Conservation (phyloP, 768 basidiomycete genomes). For the Suillus fuscotomentosus region DNA sequence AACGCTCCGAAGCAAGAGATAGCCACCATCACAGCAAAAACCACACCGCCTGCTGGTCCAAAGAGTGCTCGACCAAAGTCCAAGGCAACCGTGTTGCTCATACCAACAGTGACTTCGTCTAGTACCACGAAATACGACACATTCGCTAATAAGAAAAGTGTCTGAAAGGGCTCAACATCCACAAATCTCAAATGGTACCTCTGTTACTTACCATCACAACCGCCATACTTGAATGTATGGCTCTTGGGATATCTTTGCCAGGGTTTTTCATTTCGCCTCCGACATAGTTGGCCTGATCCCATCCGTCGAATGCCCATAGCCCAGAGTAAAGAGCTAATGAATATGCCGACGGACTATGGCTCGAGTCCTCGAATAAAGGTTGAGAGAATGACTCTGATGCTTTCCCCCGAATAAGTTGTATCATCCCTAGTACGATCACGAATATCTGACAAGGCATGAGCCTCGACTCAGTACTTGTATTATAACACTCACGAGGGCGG, state of each 20-base stretch:
- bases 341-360: conserved; percentile 77
- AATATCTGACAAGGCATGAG: conserved; percentile 45
- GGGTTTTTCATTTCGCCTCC: conserved; percentile 85
- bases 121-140: conserved; percentile 91
- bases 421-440: conserved; percentile 75
- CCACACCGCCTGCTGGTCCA: conserved; percentile 79
- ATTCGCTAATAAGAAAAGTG: conserved; percentile 80
- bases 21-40: conserved; percentile 91
- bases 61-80: conserved; percentile 90
- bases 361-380: conserved; percentile 72
- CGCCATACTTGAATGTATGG: conserved; percentile 89
- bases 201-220: conserved; percentile 61
- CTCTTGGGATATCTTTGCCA: conserved; percentile 82
- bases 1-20: conserved; percentile 95
- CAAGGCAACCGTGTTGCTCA: conserved; percentile 84
- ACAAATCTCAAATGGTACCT: conserved; percentile 4
- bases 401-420: conserved; percentile 71
- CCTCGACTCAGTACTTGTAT: conserved; percentile 1
- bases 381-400: conserved; percentile 65
- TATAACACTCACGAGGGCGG: conserved; percentile 54
- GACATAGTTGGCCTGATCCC: conserved; percentile 92
- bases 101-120: conserved; percentile 71
- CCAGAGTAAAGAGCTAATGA: conserved; percentile 95
- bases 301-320: conserved; percentile 95
- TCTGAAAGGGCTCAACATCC: conserved; percentile 34